phyloP scores from a whole-genome alignment of 306 rosid species.

The Quercus cerris region DNA sequence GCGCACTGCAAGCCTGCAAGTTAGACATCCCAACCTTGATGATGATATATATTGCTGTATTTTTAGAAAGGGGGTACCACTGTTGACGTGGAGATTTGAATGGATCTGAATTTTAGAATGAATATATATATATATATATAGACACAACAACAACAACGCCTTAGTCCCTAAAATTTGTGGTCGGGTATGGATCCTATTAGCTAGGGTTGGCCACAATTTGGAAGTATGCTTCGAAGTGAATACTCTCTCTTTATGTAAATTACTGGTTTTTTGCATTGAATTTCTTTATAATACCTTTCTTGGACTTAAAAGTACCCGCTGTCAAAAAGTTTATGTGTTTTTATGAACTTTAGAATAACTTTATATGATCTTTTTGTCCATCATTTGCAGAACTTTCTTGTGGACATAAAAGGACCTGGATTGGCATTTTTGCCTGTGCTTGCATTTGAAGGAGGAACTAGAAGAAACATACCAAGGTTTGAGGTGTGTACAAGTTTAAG shows the following conservation, averaged over 20 bases:
- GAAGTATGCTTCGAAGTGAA: background rate
- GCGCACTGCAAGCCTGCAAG: too few species aligned
- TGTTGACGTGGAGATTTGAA: too few species aligned
- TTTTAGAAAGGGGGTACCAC: too few species aligned
- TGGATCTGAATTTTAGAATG: too few species aligned
- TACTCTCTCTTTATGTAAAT: background rate
- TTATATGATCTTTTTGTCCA: background rate
- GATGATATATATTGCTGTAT: too few species aligned
- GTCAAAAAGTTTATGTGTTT: background rate
- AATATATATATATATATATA: too few species aligned
- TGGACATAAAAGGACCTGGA: conserved; percentile 86
- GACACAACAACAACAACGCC: too few species aligned
- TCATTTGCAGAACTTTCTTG: conserved; percentile 70
- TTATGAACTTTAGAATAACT: background rate
- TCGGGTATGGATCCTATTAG: too few species aligned
- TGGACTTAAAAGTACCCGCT: background rate
- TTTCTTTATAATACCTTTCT: background rate
- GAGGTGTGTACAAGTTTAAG: conserved; percentile 46
- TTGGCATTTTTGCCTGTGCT: conserved; percentile 86
- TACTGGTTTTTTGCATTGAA: background rate
- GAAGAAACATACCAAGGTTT: conserved; percentile 91
- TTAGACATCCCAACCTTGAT: too few species aligned
- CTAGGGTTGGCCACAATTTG: too few species aligned
- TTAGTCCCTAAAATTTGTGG: too few species aligned
- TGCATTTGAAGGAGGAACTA: conserved; percentile 98